phyloP scores from a whole-genome alignment of 176 grass and related monocot genomes.

The Bothriochloa decipiens region DNA sequence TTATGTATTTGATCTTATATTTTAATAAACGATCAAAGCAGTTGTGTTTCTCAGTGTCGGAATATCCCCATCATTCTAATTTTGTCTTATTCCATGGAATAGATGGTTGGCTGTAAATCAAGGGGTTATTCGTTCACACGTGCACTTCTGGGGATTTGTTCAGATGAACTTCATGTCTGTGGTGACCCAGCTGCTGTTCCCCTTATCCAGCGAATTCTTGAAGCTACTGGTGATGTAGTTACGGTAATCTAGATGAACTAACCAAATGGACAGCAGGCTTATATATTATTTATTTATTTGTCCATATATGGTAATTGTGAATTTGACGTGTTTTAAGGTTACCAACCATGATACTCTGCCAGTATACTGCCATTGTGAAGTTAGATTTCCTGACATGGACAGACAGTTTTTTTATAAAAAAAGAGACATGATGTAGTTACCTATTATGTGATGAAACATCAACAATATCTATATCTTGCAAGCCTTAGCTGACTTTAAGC shows the following conservation, averaged over 20 bases:
- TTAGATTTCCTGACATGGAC: conserved; percentile 24
- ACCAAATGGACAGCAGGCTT: not conserved
- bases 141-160: conserved; percentile 90
- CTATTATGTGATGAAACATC: conserved; percentile 15
- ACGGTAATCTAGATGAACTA: conserved; percentile 58
- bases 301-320: conserved; percentile 15
- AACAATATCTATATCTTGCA: conserved; percentile 23
- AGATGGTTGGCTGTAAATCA: conserved; percentile 96
- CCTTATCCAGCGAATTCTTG: conserved; percentile 88
- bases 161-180: conserved; percentile 96
- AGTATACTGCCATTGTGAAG: conserved; percentile 12
- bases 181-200: conserved; percentile 93
- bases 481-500: not conserved
- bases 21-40: conserved; percentile 26
- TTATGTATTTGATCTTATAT: not conserved
- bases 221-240: conserved; percentile 84
- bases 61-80: conserved; percentile 38
- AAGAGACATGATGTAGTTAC: conserved; percentile 23
- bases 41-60: conserved; percentile 29
- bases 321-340: conserved; percentile 35
- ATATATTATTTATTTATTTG: not conserved
- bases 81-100: conserved; percentile 43
- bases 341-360: conserved; percentile 27
- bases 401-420: not conserved
- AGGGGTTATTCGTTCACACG: conserved; percentile 93